Evolutionary conservation across 768 basidiomycete genomes (phyloP), one percentile per base, ranked within the genome.

Genomic region (Phallus indusiatus): DNA sequence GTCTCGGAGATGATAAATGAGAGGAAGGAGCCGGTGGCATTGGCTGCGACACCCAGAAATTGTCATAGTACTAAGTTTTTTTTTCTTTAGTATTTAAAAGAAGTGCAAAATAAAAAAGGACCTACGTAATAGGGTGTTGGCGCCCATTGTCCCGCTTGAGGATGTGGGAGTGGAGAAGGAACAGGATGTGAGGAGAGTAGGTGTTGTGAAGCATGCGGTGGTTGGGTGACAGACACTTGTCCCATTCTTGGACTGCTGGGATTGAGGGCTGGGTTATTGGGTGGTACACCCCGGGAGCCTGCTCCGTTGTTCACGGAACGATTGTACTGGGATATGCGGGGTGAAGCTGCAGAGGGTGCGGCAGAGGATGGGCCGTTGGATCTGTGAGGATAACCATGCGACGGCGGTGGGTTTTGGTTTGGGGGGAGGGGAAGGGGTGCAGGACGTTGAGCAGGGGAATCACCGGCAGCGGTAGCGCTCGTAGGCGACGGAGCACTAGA

Each of bases 281-380:
- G 74, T 55, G 67, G 72, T 51, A 68, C 65, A 63, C 78, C 76
- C 21, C 83, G 77, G 53, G 80, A 74, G 34, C 75, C 77, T 65
- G 67, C 73, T 47, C 86, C 85, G 66, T 88, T 89, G 5, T 80
- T 73, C 70, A 84, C 76, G 52, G 78, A 74, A 14, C 87, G 81
- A 36, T 77, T 64, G 69, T 82, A 87, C 34, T 78, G 78, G 47
- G 86, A 86, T 68, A 88, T 88, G 53, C 85, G 78, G 47, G 87
- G 84, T 1, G 60, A 17, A 22, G 75, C 77, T 57, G 75, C 75
- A 69, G 76, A 54, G 70, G 74, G 64, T 79, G 77, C 78, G 74
- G 55, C 69, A 69, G 17, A 70, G 63, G 59, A 65, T 66, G 49
- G 82, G 79, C 33, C 59, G 22, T 37, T 53, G n/a, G 57, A 37